These are phyloP conservation scores for Dissoconium aciculare DNA, from an alignment of 2,329 filamentous ascomycete species.

Conservation along the genomic window DNA sequence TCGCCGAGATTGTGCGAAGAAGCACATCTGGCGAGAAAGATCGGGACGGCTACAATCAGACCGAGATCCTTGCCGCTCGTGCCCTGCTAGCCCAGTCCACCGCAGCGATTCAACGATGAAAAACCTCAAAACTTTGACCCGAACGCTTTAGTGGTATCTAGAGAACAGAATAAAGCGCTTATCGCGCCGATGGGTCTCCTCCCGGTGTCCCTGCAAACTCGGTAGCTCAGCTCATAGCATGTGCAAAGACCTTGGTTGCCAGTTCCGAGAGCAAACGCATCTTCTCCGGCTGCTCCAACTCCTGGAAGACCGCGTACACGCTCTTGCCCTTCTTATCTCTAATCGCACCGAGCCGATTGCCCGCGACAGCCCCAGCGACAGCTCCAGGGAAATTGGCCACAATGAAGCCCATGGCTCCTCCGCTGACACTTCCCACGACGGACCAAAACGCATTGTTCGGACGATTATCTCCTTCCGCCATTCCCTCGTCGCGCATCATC, in stretches of 20 bases:
- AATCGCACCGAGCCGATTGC: conserved; percentile 79
- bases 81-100: conserved; percentile 46
- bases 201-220: too few species aligned
- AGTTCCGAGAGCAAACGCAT: conserved; percentile 68
- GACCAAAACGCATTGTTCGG: conserved; percentile 72
- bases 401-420: conserved; percentile 86
- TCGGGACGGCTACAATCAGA: conserved; percentile 58
- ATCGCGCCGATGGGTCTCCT: too few species aligned
- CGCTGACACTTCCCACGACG: conserved; percentile 69
- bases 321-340: conserved; percentile 87
- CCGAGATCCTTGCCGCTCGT: conserved; percentile 56
- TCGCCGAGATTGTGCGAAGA: conserved; percentile 60
- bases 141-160: conserved; percentile 7
- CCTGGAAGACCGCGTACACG: conserved; percentile 82
- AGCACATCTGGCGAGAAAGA: conserved; percentile 44
- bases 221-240: conserved; percentile 51
- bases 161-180: conserved; percentile 1
- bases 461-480: conserved; percentile 52
- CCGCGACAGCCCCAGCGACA: conserved; percentile 78
- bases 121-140: conserved; percentile 2
- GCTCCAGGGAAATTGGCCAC: conserved; percentile 82
- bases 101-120: conserved; percentile 22
- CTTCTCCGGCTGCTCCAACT: conserved; percentile 70
- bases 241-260: conserved; percentile 73
- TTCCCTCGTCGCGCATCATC: conserved; percentile 40